phyloP scores from a whole-genome alignment of 2,329 filamentous ascomycete species.

The Penicillium expansum region DNA sequence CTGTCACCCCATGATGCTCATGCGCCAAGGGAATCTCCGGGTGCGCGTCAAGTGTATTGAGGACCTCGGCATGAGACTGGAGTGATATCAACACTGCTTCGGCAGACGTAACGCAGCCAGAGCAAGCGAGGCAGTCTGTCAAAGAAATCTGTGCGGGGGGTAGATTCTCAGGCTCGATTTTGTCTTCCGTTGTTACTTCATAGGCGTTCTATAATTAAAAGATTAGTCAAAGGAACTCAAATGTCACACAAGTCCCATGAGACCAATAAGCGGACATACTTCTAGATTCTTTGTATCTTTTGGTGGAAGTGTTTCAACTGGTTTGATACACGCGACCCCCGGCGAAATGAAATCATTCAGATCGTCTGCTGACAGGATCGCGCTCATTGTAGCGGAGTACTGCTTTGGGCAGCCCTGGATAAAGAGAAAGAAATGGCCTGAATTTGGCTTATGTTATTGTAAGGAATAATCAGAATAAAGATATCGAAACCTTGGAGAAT shows the following conservation, averaged over 20 bases:
- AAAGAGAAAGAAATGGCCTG: not conserved
- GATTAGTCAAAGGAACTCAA: conserved; percentile 20
- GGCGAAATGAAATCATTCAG: conserved; percentile 99
- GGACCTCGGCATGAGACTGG: conserved; percentile 89
- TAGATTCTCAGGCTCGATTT: conserved; percentile 56
- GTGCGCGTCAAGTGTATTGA: conserved; percentile 71
- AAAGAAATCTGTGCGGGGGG: conserved; percentile 88
- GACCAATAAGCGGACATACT: conserved; percentile 34
- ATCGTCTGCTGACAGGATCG: conserved; percentile 93
- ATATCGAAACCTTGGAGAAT: not conserved
- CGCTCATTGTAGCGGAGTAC: conserved; percentile 67
- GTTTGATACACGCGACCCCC: conserved; percentile 96
- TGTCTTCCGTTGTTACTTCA: conserved; percentile 93
- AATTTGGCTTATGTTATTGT: not conserved
- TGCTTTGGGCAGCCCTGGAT: conserved; percentile 13
- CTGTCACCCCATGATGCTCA: conserved; percentile 35
- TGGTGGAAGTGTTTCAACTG: conserved; percentile 82
- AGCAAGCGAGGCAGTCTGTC: conserved; percentile 95
- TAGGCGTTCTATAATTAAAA: conserved; percentile 54
- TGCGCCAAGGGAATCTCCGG: conserved; percentile 40
- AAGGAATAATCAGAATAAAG: not conserved
- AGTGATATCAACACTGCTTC: conserved; percentile 95
- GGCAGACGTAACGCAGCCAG: conserved; percentile 93
- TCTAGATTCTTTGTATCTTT: conserved; percentile 50
- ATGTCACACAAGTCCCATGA: not conserved